Percentiles rank a stretch among this genome's conserved stretches.
These are phyloP conservation scores for Mucor saturninus DNA, from an alignment of 371 early-diverging fungal genomes.

Conservation along the genomic window DNA sequence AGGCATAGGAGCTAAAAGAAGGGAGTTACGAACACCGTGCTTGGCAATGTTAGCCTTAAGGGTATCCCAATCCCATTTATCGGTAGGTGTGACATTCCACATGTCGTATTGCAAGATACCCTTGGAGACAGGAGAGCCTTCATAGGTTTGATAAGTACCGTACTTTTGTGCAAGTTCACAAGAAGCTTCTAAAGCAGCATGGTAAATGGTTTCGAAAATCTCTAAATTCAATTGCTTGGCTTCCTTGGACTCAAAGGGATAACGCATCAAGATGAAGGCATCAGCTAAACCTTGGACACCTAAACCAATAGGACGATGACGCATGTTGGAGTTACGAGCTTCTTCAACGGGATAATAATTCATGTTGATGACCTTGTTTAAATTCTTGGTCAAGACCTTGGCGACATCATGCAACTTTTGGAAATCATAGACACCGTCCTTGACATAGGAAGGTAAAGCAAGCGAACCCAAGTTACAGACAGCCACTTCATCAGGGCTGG, in stretches of 20 bases:
- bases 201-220: conserved; percentile 99
- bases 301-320: conserved; percentile 97
- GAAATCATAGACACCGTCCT: conserved; percentile 71
- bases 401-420: conserved; percentile 69
- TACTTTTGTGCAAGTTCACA: conserved; percentile 86
- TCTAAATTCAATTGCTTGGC: conserved; percentile 88
- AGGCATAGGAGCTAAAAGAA: conserved; percentile 99
- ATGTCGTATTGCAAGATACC: conserved; percentile 97
- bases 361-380: conserved; percentile 97
- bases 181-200: conserved; percentile 95
- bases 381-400: conserved; percentile 90
- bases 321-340: conserved; percentile 88
- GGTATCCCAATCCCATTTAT: conserved; percentile 92
- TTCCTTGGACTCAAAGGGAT: conserved; percentile 94
- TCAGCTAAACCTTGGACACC: conserved; percentile 99
- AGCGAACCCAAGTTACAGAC: conserved; percentile 99
- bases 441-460: conserved; percentile 93
- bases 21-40: conserved; percentile 96
- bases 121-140: conserved; percentile 91
- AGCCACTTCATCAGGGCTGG: conserved; percentile 95
- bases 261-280: conserved; percentile 94
- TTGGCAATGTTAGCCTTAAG: conserved; percentile 84
- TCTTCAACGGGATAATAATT: conserved; percentile 98
- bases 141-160: conserved; percentile 94
- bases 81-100: conserved; percentile 85